A percentile compares a stretch with the other conserved stretches of the same genome.
Evolutionary conservation across 2,329 filamentous ascomycete genomes (phyloP).

Genomic region (Aspergillus terreus): DNA sequence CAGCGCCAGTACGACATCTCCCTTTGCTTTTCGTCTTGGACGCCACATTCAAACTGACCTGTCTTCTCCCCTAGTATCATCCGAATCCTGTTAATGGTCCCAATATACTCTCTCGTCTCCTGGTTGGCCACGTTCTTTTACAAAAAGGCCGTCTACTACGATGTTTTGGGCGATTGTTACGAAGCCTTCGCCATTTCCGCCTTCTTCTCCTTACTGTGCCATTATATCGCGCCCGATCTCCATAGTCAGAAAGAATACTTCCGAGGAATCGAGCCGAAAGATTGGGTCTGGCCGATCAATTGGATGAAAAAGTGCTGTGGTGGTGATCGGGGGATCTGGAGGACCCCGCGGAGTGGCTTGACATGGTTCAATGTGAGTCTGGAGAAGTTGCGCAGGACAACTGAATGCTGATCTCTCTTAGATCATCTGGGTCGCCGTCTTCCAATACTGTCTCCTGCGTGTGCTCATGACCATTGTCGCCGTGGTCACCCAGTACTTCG

Average conservation of each 20-base stretch:
- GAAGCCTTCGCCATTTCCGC: constrained; percentile 84
- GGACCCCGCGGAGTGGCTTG: constrained; percentile 73
- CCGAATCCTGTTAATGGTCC: constrained; percentile 84
- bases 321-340: constrained; percentile 64
- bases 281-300: constrained; percentile 71
- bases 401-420: constrained; percentile 6
- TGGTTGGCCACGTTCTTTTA: constrained; percentile 73
- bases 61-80: constrained; percentile 59
- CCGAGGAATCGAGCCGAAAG: constrained; percentile 61
- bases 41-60: constrained; percentile 6
- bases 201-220: constrained; percentile 79
- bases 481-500: constrained; percentile 66
- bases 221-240: constrained; percentile 73
- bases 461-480: constrained; percentile 76
- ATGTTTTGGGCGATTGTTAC: constrained; percentile 79
- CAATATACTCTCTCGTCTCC: constrained; percentile 71
- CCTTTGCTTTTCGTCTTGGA: not conserved
- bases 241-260: constrained; percentile 83
- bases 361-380: constrained; percentile 78
- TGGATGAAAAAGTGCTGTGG: constrained; percentile 70
- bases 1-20: constrained; percentile 52
- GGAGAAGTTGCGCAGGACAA: not conserved
- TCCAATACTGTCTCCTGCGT: constrained; percentile 80
- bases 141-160: constrained; percentile 73
- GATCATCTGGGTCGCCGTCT: constrained; percentile 69